Conservation (phyloP, 129 eudicot genomes). For the Heracleum sosnowskyi region DNA sequence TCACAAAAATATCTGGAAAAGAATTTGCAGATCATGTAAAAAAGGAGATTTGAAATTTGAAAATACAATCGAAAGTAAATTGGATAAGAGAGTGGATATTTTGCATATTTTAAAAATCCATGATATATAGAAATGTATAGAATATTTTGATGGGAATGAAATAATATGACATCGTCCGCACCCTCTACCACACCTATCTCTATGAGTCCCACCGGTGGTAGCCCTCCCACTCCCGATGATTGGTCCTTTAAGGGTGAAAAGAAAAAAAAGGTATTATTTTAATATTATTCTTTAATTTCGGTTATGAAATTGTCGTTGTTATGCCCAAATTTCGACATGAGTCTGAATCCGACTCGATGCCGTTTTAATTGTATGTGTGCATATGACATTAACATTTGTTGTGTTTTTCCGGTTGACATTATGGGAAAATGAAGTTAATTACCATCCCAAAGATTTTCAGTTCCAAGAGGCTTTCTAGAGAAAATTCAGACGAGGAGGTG, state of each 20-base stretch:
- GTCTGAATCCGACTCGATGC: too few relatives aligned
- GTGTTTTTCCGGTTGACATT: neutral
- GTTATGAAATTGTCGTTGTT: too few relatives aligned
- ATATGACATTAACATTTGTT: neutral
- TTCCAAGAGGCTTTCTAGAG: slow-evolving; percentile 29
- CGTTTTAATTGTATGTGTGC: neutral
- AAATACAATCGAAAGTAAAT: neutral
- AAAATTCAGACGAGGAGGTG: slow-evolving; percentile 30
- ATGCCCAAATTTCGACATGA: too few relatives aligned
- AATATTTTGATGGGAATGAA: neutral
- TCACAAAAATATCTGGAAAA: neutral
- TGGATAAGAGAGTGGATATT: neutral
- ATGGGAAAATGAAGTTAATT: slow-evolving; percentile 14
- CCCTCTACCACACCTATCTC: slow-evolving; percentile 9
- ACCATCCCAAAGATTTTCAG: slow-evolving; percentile 43
- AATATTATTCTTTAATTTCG: too few relatives aligned
- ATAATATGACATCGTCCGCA: slow-evolving; percentile 4
- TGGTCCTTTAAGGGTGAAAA: slow-evolving; percentile 33
- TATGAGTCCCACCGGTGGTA: slow-evolving; percentile 12
- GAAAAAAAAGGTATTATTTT: slow-evolving; percentile 42
- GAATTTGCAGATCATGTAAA: neutral
- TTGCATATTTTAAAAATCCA: neutral
- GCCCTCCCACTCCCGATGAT: slow-evolving; percentile 28
- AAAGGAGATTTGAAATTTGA: neutral
- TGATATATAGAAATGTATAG: neutral